These are phyloP conservation scores for Spathaspora gorwiae DNA, from an alignment of 805 yeast genomes.

Conservation along the genomic window DNA sequence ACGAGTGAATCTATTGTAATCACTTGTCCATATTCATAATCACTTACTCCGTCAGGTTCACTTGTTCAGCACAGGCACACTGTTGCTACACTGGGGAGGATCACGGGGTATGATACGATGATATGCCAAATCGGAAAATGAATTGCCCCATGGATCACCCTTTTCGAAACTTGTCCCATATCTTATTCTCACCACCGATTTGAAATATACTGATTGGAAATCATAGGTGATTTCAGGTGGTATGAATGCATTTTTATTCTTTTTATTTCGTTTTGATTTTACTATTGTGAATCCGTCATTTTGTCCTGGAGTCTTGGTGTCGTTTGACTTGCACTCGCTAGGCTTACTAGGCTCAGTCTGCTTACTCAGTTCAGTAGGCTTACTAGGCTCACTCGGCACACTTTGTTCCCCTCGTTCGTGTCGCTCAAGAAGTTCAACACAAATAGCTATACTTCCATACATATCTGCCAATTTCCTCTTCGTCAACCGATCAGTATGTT, in stretches of 20 bases:
- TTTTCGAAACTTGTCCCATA: conserved; percentile 12
- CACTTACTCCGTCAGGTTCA: no score
- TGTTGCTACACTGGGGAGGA: no score
- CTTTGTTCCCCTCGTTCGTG: not conserved
- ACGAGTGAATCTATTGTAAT: no score
- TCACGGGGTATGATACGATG: conserved; percentile 24
- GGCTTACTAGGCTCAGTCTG: no score
- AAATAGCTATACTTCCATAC: conserved; percentile 42
- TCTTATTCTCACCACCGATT: conserved; percentile 12
- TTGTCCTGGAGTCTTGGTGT: conserved; percentile 3
- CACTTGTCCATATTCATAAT: no score
- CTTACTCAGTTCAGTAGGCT: no score
- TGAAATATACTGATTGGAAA: conserved; percentile 27
- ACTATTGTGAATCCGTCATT: conserved; percentile 17
- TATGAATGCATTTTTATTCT: conserved; percentile 19
- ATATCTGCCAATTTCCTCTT: conserved; percentile 35
- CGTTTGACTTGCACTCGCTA: no score
- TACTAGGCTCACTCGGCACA: not conserved
- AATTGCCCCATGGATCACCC: conserved; percentile 44
- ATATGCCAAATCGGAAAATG: conserved; percentile 50
- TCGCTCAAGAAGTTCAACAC: conserved; percentile 20
- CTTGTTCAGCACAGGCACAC: no score
- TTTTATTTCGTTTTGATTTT: conserved; percentile 12
- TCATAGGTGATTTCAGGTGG: conserved; percentile 32
- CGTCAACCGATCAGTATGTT: conserved; percentile 52